Base-by-base conservation (phyloP, 2,329 filamentous ascomycete species). In the Ophiostoma himal-ulmi region DNA sequence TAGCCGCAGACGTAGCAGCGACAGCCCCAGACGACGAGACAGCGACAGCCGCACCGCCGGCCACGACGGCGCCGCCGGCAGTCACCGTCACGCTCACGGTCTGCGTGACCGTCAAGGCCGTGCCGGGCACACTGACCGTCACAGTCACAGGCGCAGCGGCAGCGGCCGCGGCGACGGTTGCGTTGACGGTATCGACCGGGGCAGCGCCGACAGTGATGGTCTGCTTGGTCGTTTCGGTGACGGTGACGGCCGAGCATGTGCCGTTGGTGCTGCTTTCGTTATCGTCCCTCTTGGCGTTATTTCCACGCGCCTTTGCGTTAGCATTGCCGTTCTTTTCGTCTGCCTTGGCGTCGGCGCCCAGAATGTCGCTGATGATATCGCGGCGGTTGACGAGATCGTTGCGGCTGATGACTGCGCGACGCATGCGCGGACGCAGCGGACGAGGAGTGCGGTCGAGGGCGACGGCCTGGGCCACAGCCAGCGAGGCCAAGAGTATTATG, bases 231-330 rank as follows among this genome's bases (percentile, higher is more conserved):
- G 62, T 22, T n/a, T n/a, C 41, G 13, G 66, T 68, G 10, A 67
- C 52, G 22, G 64, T 69, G n/a, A 37, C 57, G 68, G 37, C 68
- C 3, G 64, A 11, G 64, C 68, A 62, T n/a, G 54, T 60, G 37
- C n/a, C n/a, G 62, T 68, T 66, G 57, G 37, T 67, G 37, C 30
- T 30, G 10, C 60, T 62, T 67, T 62, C 57, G 22, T 60, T 60
- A 13, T 60, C 5, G 26, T 34, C 20, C 22, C n/a, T 41, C 13
- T 66, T 66, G 5, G 17, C 20, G 30, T 44, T 36, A 37, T 41
- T 30, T 10, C 39, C 39, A 41, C 7, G n/a, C n/a, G 52, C 52
- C 52, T 57, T 26, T 22, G 6, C 52, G 6, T 41, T 57, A 11
- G 30, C 48, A 6, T 68, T 60, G 34, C 34, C 44, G 22, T 22